Evolutionary conservation across 2,329 filamentous ascomycete species (phyloP), one percentile per base, ranked within the genome.

Genomic region (Beauveria bassiana): DNA sequence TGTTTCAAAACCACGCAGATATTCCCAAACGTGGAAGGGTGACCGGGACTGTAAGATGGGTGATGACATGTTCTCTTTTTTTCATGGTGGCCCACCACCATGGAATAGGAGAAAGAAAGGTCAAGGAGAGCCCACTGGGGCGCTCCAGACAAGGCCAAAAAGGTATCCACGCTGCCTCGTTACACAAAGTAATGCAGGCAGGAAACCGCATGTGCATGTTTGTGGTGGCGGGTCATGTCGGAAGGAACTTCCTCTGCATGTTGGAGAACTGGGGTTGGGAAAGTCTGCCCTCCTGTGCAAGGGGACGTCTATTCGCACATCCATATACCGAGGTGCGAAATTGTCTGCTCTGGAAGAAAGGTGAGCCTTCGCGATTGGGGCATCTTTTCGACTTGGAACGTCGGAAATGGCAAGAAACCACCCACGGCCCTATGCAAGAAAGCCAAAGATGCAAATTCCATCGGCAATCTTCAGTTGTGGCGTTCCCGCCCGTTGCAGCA

Each of bases 381-480:
- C 31, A 34, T 34, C 40, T 20, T 56, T 40, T 46, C 10, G 31
- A 24, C 53, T 46, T 46, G 53, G 20, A 14, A 26, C 42, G 24
- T 45, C 14, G 8, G 16, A 54, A 18, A 51, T 12, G 18, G 16
- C 16, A 31, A 24, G 6, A 50, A 50, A n/a, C n/a, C 18, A 20
- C 18, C 34, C 26, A 46, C 34, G 24, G 42, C 53, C 18, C 53
- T 46, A 56, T 46, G 53, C 53, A 56, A 53, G 16, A 20, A 46
- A 56, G 34, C 34, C 10, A 43, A 42, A 46, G 53, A 34, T 38
- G 54, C 54, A 58, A 50, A 22, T 58, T 45, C 31, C 55, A 58
- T 58, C 55, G 55, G 45, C 28, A 50, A 58, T 58, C 31, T 49
- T 58, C 55, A 58, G 55, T 58, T 58, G 55, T 58, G 55, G 55